Evolutionary conservation across 768 basidiomycete species (phyloP).

Genomic region (Tephrocybe sp.): DNA sequence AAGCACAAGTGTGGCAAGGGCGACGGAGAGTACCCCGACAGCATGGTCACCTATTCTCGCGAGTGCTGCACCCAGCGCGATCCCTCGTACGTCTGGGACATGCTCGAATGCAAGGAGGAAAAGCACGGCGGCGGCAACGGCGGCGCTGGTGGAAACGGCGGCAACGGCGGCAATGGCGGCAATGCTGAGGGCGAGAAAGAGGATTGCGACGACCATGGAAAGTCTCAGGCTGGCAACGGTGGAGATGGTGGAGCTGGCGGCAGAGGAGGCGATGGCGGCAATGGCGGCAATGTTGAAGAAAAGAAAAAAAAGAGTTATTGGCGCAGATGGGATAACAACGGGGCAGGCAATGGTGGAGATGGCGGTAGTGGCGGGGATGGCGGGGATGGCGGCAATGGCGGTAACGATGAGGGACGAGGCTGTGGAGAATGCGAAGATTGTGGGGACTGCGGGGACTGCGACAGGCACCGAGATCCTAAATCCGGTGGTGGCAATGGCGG

Average conservation of each 20-base stretch:
- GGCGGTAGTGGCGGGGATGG: constrained; percentile 1
- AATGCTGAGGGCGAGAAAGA: constrained; percentile 4
- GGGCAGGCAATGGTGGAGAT: neutral
- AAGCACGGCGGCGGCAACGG: constrained; percentile 9
- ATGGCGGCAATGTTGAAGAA: neutral
- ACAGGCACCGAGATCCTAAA: neutral
- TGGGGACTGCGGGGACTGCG: no score
- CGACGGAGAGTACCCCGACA: constrained; percentile 11
- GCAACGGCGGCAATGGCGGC: constrained; percentile 13
- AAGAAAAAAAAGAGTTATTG: neutral
- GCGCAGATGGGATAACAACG: neutral
- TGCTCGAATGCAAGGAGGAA: constrained; percentile 16
- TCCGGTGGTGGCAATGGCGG: constrained; percentile 1
- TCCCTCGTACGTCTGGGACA: constrained; percentile 10
- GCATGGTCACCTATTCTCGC: constrained; percentile 16
- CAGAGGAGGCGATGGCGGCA: constrained; percentile 9
- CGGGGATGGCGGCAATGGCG: constrained; percentile 2
- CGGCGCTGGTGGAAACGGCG: neutral
- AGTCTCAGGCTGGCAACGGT: constrained; percentile 5
- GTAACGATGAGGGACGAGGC: neutral
- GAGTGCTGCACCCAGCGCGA: constrained; percentile 18
- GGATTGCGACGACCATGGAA: constrained; percentile 2
- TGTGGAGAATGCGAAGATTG: neutral
- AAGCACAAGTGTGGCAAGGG: constrained; percentile 12
- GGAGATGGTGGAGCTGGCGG: constrained; percentile 8